A percentile compares a stretch with the other conserved stretches of the same genome.
Evolutionary conservation across 768 basidiomycete species (phyloP).

Genomic region (Tulasnella sp.): DNA sequence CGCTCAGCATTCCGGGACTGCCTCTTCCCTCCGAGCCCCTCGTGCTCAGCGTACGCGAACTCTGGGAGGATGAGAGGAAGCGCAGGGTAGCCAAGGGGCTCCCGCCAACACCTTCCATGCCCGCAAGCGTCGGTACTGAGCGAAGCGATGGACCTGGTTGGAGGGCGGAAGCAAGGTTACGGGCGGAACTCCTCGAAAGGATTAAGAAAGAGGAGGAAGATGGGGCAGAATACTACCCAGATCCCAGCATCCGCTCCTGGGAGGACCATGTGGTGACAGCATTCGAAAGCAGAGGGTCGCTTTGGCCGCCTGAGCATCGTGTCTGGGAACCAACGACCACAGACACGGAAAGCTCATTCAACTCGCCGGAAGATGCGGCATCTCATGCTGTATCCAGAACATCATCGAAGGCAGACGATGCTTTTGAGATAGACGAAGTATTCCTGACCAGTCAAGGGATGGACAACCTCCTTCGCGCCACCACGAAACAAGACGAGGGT

Average conservation of each 20-base stretch:
- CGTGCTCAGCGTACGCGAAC: conserved; percentile 84
- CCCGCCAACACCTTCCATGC: conserved; percentile 70
- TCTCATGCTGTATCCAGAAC: background rate
- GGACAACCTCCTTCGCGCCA: conserved; percentile 40
- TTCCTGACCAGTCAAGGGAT: conserved; percentile 58
- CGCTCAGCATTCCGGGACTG: conserved; percentile 61
- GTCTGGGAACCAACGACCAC: conserved; percentile 56
- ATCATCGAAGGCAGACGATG: conserved; percentile 18
- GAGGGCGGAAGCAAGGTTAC: conserved; percentile 57
- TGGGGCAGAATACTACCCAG: conserved; percentile 38
- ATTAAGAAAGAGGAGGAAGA: conserved; percentile 55
- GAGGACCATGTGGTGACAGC: conserved; percentile 79
- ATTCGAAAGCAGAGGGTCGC: conserved; percentile 85
- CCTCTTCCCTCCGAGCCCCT: conserved; percentile 66
- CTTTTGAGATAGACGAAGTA: conserved; percentile 56
- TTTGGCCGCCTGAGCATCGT: conserved; percentile 71
- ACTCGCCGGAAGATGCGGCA: conserved; percentile 23
- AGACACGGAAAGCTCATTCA: conserved; percentile 33
- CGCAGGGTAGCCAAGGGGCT: conserved; percentile 70
- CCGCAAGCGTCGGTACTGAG: conserved; percentile 66
- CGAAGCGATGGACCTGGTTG: conserved; percentile 64
- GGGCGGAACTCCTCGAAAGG: conserved; percentile 68
- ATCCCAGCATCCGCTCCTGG: conserved; percentile 53
- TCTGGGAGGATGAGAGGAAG: conserved; percentile 95
- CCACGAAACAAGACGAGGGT: conserved; percentile 42